Evolutionary conservation across 306 rosid species (phyloP).

Genomic region (Rubus idaeus): DNA sequence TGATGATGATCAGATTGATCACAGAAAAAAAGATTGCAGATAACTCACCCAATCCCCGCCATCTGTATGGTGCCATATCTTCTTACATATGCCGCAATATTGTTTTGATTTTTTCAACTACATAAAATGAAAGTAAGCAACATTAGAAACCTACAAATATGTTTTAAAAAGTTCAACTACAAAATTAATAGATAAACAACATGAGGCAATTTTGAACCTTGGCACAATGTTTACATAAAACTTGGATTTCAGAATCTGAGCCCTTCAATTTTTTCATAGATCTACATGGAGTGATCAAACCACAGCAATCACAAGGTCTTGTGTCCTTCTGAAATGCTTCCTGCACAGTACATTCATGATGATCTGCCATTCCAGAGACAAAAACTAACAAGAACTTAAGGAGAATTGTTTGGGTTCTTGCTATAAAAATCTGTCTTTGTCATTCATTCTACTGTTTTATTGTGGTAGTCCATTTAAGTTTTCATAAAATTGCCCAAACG

Average conservation of each 20-base stretch:
- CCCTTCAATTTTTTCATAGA: slow-evolving; percentile 60
- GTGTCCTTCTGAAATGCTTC: slow-evolving; percentile 36
- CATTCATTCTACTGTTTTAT: background rate
- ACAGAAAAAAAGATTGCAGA: slow-evolving; percentile 12
- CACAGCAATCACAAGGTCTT: slow-evolving; percentile 76
- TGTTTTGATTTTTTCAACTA: slow-evolving; percentile 88
- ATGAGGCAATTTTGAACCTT: slow-evolving; percentile 54
- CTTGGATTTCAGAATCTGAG: slow-evolving; percentile 39
- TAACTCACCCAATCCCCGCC: slow-evolving; percentile 95
- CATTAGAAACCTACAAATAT: slow-evolving; percentile 10
- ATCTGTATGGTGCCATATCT: slow-evolving; percentile 92
- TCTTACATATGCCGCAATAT: slow-evolving; percentile 94
- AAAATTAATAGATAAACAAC: background rate
- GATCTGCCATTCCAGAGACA: slow-evolving; percentile 19
- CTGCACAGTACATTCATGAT: slow-evolving; percentile 52
- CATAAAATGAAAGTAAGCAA: slow-evolving; percentile 17
- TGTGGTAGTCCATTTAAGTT: background rate
- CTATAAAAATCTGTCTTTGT: background rate
- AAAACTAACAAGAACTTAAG: background rate
- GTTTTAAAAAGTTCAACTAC: background rate
- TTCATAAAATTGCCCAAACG: background rate
- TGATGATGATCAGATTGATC: background rate
- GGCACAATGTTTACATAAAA: slow-evolving; percentile 73
- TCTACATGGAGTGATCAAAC: slow-evolving; percentile 53
- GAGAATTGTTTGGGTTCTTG: background rate